Conservation (phyloP, 148 eudicot species). For the Talinum fruticosum region DNA sequence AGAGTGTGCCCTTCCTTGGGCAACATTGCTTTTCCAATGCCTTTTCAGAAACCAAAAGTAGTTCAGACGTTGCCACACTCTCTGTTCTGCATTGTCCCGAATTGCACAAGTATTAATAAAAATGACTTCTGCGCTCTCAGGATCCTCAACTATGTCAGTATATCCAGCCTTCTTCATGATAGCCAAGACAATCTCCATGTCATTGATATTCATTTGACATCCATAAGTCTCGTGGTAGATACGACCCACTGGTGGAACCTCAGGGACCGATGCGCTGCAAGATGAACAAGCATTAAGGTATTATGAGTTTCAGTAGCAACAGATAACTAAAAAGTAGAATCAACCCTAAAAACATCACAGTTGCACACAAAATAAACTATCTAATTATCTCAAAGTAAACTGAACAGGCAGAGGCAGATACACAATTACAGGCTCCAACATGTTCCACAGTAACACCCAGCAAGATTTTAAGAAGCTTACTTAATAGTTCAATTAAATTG, state of each 20-base stretch:
- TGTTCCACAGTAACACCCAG: background rate
- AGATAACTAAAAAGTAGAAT: background rate
- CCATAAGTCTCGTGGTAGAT: slow-evolving; percentile 98
- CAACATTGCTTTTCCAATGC: slow-evolving; percentile 89
- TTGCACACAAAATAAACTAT: background rate
- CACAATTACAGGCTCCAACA: background rate
- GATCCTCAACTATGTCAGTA: slow-evolving; percentile 58
- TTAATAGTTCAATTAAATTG: background rate
- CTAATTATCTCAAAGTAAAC: background rate
- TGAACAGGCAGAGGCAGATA: background rate
- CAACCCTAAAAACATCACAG: background rate
- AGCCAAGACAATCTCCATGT: slow-evolving; percentile 96
- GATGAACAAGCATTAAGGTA: slow-evolving; percentile 18
- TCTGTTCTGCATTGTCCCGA: slow-evolving; percentile 96
- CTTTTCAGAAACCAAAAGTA: slow-evolving; percentile 98
- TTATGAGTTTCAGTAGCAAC: background rate
- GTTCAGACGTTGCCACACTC: slow-evolving; percentile 94
- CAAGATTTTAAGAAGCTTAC: background rate
- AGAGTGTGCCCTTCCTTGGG: slow-evolving; percentile 74
- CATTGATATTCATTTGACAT: slow-evolving; percentile 96
- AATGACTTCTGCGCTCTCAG: slow-evolving; percentile 96
- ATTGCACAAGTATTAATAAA: slow-evolving; percentile 97
- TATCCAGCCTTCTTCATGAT: slow-evolving; percentile 95
- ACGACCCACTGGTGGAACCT: slow-evolving; percentile 62
- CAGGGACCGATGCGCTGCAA: slow-evolving; percentile 42